A percentile compares a stretch with the other conserved stretches of the same genome.
These are phyloP conservation scores for Aspergillus affinis DNA, from an alignment of 495 filamentous ascomycete species.

Conservation along the genomic window DNA sequence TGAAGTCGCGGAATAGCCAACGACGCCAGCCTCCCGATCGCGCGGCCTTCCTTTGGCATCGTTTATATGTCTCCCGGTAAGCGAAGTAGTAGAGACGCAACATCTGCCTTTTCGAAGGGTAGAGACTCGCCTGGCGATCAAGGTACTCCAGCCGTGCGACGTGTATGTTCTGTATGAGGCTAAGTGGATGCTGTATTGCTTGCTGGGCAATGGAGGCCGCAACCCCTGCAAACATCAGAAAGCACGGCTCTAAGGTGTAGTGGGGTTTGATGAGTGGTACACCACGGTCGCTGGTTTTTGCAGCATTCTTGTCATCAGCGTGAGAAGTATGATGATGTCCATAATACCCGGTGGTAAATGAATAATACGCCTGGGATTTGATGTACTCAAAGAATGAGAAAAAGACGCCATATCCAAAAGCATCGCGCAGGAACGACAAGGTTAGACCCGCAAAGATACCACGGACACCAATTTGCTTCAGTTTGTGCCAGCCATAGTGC, in stretches of 20 bases:
- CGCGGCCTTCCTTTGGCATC: conserved; percentile 62
- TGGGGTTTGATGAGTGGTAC: conserved; percentile 71
- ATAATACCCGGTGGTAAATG: conserved; percentile 76
- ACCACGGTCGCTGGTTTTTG: conserved; percentile 31
- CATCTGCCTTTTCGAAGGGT: conserved; percentile 49
- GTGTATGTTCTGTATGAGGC: conserved; percentile 72
- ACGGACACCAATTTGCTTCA: conserved; percentile 72
- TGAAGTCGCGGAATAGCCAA: conserved; percentile 79
- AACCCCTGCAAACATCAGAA: conserved; percentile 75
- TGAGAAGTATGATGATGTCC: conserved; percentile 47
- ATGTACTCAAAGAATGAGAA: conserved; percentile 85
- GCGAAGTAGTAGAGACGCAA: conserved; percentile 67
- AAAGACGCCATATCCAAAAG: conserved; percentile 78
- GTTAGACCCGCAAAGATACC: conserved; percentile 84
- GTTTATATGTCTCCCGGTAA: conserved; percentile 72
- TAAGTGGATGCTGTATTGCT: conserved; percentile 73
- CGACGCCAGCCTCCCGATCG: conserved; percentile 61
- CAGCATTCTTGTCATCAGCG: conserved; percentile 26
- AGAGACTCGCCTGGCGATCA: conserved; percentile 61
- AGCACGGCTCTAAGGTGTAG: conserved; percentile 80
- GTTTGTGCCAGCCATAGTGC: conserved; percentile 71
- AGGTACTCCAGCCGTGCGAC: conserved; percentile 76
- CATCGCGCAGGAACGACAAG: conserved; percentile 76
- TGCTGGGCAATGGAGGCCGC: conserved; percentile 77
- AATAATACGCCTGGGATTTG: conserved; percentile 83